Base-by-base conservation (phyloP, 805 yeast species). In the Yarrowia keelungensis region DNA sequence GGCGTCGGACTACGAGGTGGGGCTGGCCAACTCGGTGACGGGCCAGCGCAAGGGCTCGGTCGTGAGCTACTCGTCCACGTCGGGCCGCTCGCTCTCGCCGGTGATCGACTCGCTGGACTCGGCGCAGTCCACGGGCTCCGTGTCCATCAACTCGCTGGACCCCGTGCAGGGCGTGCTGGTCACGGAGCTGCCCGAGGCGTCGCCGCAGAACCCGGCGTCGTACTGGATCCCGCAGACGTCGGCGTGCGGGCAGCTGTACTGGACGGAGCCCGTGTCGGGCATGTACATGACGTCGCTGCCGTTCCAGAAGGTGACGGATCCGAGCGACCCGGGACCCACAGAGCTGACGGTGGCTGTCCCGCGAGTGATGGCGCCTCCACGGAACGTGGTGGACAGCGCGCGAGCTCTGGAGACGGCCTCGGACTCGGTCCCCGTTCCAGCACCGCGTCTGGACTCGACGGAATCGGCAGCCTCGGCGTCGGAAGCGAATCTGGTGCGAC, bases 151-250 rank as follows among this genome's bases (percentile, higher is more conserved):
- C 71, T 39, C 66, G 49, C 15, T 64, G 36, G 69, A 46, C 15
- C 49, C 61, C 12, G 56, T 53, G 16, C 58, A 42, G 11, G 69
- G 36, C 14, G 43, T 32, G 68, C 70, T 42, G 43, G 53, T 35
- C 58, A 50, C 45, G 10, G 64, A 49, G 53, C 49, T 41, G 35
- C 49, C 67, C 15, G 56, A 47, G 12, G 67, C 45, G 8, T 62
- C 67, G 15, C 70, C 71, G 51, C 46, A 51, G 16, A 61, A 66
- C 53, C 46, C 69, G 22, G 71, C 74, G 8, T 58, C 73, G 19
- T 71, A 72, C 75, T 82, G 71, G 81, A 80, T 49, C 76, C 81
- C 71, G 70, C 81, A 71, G 73, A 74, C 70, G 19, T 71, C 73
- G 22, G 42, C 58, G 19, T 53, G 67, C 12, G 73, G 76, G 8